These are phyloP conservation scores for Xerocomus cyaneibrunnescens DNA, from an alignment of 1,284 basidiomycete species.

Conservation along the genomic window DNA sequence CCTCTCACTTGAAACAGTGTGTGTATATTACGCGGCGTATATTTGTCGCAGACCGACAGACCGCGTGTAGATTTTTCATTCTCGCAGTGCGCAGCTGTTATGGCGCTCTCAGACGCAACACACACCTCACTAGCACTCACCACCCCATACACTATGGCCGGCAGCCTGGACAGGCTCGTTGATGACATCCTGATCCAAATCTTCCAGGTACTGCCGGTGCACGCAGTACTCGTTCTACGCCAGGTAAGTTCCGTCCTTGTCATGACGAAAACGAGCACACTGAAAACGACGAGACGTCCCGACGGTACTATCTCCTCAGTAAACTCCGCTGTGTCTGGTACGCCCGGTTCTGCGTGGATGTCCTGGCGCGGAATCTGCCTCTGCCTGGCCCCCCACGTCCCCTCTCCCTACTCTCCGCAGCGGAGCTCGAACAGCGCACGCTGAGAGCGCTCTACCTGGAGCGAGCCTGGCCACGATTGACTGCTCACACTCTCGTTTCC, in stretches of 20 bases:
- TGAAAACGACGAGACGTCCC: constrained; percentile 24
- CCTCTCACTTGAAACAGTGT: not conserved
- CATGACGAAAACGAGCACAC: not conserved
- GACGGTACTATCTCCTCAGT: constrained; percentile 29
- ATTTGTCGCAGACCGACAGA: not conserved
- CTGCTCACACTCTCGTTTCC: constrained; percentile 13
- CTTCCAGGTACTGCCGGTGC: constrained; percentile 14
- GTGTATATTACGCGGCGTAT: not conserved
- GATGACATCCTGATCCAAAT: constrained; percentile 27
- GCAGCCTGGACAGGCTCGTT: constrained; percentile 25
- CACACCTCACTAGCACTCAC: not conserved
- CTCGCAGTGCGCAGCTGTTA: not conserved
- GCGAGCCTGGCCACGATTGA: constrained; percentile 21
- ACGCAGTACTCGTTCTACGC: constrained; percentile 21
- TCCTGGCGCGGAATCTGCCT: constrained; percentile 25
- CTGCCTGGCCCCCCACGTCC: constrained; percentile 17
- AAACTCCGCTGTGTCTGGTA: constrained; percentile 27
- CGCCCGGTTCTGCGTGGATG: constrained; percentile 21
- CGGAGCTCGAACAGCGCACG: constrained; percentile 30
- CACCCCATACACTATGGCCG: not conserved
- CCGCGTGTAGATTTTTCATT: not conserved
- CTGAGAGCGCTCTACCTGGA: constrained; percentile 29
- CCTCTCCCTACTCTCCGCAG: constrained; percentile 15
- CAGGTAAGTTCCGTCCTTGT: constrained; percentile 13
- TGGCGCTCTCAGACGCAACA: constrained; percentile 6